Evolutionary conservation across 306 rosid genomes (phyloP).

Genomic region (Casuarina glauca): DNA sequence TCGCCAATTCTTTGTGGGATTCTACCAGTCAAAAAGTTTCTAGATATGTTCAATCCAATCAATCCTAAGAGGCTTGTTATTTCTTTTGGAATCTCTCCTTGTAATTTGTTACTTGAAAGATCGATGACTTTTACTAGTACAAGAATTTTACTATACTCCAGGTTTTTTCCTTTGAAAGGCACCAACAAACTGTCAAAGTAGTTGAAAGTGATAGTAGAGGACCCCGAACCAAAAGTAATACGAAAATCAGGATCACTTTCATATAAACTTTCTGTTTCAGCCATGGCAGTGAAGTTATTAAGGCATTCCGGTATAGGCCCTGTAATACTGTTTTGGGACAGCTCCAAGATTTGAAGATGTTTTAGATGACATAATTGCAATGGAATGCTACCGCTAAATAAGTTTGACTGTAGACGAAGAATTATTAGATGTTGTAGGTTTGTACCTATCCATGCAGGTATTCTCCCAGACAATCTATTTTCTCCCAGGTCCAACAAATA

Average conservation of each 20-base stretch:
- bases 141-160: slow-evolving; percentile 1
- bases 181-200: neutral
- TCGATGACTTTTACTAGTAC: slow-evolving; percentile 20
- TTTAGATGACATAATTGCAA: neutral
- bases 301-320: slow-evolving; percentile 13
- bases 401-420: slow-evolving; percentile 23
- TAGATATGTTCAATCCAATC: slow-evolving; percentile 22
- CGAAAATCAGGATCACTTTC: too few relatives aligned
- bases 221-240: too few relatives aligned
- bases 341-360: slow-evolving; percentile 13
- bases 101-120: slow-evolving; percentile 32
- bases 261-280: neutral
- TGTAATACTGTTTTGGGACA: slow-evolving; percentile 7
- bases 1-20: slow-evolving; percentile 17
- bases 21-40: slow-evolving; percentile 16
- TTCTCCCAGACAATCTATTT: slow-evolving; percentile 24
- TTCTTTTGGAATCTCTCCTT: slow-evolving; percentile 24
- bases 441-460: slow-evolving; percentile 31
- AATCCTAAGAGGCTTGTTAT: slow-evolving; percentile 11
- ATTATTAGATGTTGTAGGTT: neutral
- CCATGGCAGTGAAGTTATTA: slow-evolving; percentile 17
- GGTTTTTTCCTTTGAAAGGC: slow-evolving; percentile 27
- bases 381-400: slow-evolving; percentile 23
- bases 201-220: too few relatives aligned
- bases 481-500: slow-evolving; percentile 27